Evolutionary conservation across 2,329 filamentous ascomycete genomes (phyloP), one percentile per base, ranked within the genome.

Genomic region (Rutstroemia sp.): DNA sequence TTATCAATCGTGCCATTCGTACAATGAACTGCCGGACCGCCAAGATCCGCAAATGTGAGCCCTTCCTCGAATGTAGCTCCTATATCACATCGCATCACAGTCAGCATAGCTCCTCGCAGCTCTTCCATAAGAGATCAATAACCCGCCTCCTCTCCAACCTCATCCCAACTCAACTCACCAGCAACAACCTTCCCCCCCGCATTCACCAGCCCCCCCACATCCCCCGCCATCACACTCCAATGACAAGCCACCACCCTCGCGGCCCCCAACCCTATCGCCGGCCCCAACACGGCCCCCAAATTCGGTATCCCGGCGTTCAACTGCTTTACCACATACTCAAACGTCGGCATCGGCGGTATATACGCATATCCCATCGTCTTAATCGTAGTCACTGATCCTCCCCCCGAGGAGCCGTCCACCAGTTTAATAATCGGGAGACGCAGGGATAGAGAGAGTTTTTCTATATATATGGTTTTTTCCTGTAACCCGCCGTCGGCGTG

Each of bases 1-100:
- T 86, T 86, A 58, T 86, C 83, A 49, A 86, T 84, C 0, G 82
- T 86, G 0, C 83, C 83, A 57, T 86, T 86, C 1, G 78, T 80
- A 62, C 81, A 84, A 64, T 86, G 82, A 67, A 86, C 77, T 19
- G 70, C 70, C 0, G 82, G 80, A 0, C 83, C 83, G 3, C 83
- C 82, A 0, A 86, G 72, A 60, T 84, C 80, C 12, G 75, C 75
- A 48, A 83, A 78, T 4, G 73, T 76, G 2, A 86, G 67, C 0
- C 77, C 82, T 70, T 86, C 83, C 65, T 86, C 82, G 60, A 84
- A 85, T 0, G 82, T 86, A 1, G 83, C 83, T 6, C 51, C 76
- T 54, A 10, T 23, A 23, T 23, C 23, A 23, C 5, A 30, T 23
- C 23, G 4, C 5, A 30, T 19, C 2, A 39, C 25, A 7, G 14